These are phyloP conservation scores for Dichomitus squalens DNA, from an alignment of 1,284 basidiomycete genomes.

Conservation along the genomic window DNA sequence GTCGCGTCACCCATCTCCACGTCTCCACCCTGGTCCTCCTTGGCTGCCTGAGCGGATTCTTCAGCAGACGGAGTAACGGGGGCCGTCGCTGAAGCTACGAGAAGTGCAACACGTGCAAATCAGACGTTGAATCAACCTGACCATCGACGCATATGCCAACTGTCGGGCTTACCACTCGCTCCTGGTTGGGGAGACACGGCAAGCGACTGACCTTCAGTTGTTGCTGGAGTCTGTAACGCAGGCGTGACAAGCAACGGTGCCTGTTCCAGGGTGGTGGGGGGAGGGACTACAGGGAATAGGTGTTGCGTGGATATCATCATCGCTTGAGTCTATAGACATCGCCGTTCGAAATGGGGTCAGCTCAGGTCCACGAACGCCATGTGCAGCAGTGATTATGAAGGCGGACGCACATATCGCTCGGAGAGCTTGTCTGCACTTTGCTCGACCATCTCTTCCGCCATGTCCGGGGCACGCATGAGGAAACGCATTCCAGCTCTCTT, in stretches of 20 bases:
- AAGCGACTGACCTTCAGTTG: conserved; percentile 18
- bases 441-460: conserved; percentile 76
- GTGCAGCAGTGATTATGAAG: background rate
- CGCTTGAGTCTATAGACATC: conserved; percentile 65
- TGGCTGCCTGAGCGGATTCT: conserved; percentile 6
- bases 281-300: conserved; percentile 52
- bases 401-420: conserved; percentile 11
- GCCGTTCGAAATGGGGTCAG: background rate
- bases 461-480: conserved; percentile 48
- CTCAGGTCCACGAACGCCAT: background rate
- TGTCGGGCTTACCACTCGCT: conserved; percentile 14
- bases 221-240: conserved; percentile 25
- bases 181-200: conserved; percentile 24
- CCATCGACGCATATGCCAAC: background rate
- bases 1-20: conserved; percentile 21
- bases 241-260: conserved; percentile 30
- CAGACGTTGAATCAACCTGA: background rate
- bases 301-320: conserved; percentile 89
- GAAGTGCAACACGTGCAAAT: background rate
- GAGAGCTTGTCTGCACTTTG: conserved; percentile 58
- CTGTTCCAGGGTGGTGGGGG: conserved; percentile 20
- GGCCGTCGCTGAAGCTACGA: conserved; percentile 8
- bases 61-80: conserved; percentile 16
- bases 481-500: conserved; percentile 61
- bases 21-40: conserved; percentile 26